Evolutionary conservation across 257 asterid species (phyloP).

Genomic region (Jacaranda copaia): DNA sequence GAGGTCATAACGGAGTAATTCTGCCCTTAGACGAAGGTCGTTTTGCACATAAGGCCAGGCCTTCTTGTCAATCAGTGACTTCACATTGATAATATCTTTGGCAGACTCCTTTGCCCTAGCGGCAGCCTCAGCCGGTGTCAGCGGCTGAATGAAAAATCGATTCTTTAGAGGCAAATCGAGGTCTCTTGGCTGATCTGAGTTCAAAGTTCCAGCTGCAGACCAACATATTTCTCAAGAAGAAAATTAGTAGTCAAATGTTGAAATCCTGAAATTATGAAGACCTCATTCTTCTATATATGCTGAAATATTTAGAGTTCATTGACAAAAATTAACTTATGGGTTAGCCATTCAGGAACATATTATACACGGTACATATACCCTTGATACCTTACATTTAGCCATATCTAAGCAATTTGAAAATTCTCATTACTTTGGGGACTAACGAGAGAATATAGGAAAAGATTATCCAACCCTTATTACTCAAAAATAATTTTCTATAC

Average conservation of each 20-base stretch:
- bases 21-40: conserved; percentile 81
- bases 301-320: no score
- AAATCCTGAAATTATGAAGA: no score
- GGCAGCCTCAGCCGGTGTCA: conserved; percentile 79
- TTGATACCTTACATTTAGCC: no score
- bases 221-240: not conserved
- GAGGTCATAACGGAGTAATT: conserved; percentile 86
- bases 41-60: conserved; percentile 94
- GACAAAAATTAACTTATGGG: no score
- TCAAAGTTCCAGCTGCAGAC: conserved; percentile 81
- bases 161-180: conserved; percentile 61
- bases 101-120: conserved; percentile 87
- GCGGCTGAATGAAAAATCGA: conserved; percentile 80
- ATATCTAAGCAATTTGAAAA: not conserved
- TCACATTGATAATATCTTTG: conserved; percentile 72
- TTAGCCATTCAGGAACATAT: not conserved
- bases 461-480: no score
- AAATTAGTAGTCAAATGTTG: not conserved
- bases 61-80: conserved; percentile 73
- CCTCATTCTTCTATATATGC: no score
- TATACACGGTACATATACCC: no score
- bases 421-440: not conserved
- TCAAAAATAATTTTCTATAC: no score
- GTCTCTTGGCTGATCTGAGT: conserved; percentile 91
- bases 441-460: no score